Evolutionary conservation across 2,329 filamentous ascomycete genomes (phyloP).

Genomic region (Beauveria scarabaeidicola): DNA sequence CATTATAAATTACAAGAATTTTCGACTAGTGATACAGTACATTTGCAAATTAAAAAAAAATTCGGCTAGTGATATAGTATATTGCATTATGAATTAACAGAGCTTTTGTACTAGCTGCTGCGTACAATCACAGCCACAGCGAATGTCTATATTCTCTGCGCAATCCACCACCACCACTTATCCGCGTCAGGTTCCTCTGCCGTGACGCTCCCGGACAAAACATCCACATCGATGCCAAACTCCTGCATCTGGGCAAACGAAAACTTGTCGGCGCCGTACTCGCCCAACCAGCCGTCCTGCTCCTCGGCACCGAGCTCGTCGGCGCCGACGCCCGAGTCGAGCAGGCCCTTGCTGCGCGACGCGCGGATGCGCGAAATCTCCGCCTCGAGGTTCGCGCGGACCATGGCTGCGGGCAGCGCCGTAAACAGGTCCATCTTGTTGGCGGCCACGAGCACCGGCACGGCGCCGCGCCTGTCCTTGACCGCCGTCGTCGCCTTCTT

Average conservation of each 20-base stretch:
- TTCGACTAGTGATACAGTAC: background rate
- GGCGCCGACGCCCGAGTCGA: constrained; percentile 70
- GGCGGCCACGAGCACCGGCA: constrained; percentile 76
- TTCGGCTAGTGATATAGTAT: too few species aligned
- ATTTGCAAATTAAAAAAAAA: too few species aligned
- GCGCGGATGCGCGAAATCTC: constrained; percentile 73
- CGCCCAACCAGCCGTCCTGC: constrained; percentile 76
- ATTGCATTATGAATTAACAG: too few species aligned
- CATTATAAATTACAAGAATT: background rate
- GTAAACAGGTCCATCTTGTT: constrained; percentile 98
- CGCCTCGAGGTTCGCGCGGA: constrained; percentile 65
- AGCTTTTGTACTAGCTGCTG: too few species aligned
- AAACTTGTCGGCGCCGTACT: constrained; percentile 70
- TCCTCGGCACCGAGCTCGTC: constrained; percentile 57
- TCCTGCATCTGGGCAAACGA: constrained; percentile 75
- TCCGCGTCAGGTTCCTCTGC: constrained; percentile 62
- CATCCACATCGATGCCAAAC: constrained; percentile 68
- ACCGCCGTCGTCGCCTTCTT: constrained; percentile 48
- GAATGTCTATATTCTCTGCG: constrained; percentile 52
- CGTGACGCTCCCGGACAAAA: constrained; percentile 65
- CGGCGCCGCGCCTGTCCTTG: constrained; percentile 28
- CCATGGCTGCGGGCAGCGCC: constrained; percentile 68
- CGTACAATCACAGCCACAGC: too few species aligned
- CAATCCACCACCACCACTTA: constrained; percentile 89
- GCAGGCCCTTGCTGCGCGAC: constrained; percentile 68